These are phyloP conservation scores for Colletotrichum orbiculare DNA, from an alignment of 2,329 filamentous ascomycete species.

Conservation along the genomic window DNA sequence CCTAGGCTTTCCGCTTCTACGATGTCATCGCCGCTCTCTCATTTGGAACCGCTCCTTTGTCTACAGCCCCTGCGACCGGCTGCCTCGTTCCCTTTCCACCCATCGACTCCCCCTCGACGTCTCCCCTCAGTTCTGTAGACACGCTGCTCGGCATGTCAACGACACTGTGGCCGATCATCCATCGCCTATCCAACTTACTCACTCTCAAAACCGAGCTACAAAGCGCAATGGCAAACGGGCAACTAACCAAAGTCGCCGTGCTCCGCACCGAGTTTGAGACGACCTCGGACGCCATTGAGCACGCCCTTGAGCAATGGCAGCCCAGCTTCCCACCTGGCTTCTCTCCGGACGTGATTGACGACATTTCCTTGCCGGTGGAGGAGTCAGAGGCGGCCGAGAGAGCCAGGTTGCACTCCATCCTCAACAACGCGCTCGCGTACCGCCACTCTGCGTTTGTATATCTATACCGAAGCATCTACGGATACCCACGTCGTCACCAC, in stretches of 20 bases:
- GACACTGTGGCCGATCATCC: slow-evolving; percentile 72
- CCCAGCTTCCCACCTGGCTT: slow-evolving; percentile 59
- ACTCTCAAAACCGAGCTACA: slow-evolving; percentile 64
- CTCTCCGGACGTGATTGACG: slow-evolving; percentile 39
- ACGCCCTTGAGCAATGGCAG: slow-evolving; percentile 65
- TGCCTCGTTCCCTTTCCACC: slow-evolving; percentile 60
- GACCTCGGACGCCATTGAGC: slow-evolving; percentile 65
- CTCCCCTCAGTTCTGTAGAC: slow-evolving; percentile 64
- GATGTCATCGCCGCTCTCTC: slow-evolving; percentile 73
- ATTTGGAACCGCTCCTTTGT: slow-evolving; percentile 67
- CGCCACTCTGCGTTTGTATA: slow-evolving; percentile 69
- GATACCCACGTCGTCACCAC: slow-evolving; percentile 56
- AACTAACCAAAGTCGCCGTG: slow-evolving; percentile 57
- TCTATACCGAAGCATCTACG: slow-evolving; percentile 66
- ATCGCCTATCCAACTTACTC: slow-evolving; percentile 67
- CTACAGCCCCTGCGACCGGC: slow-evolving; percentile 59
- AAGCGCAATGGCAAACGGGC: slow-evolving; percentile 53
- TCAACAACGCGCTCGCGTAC: slow-evolving; percentile 70
- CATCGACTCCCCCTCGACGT: slow-evolving; percentile 56
- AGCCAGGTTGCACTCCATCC: slow-evolving; percentile 62
- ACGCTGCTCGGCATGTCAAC: slow-evolving; percentile 71
- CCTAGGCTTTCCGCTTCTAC: slow-evolving; percentile 72
- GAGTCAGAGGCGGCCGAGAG: slow-evolving; percentile 47
- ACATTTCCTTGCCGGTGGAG: slow-evolving; percentile 35
- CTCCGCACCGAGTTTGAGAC: slow-evolving; percentile 62